These are phyloP conservation scores for Mycena floridula DNA, from an alignment of 768 basidiomycete genomes.

Conservation along the genomic window DNA sequence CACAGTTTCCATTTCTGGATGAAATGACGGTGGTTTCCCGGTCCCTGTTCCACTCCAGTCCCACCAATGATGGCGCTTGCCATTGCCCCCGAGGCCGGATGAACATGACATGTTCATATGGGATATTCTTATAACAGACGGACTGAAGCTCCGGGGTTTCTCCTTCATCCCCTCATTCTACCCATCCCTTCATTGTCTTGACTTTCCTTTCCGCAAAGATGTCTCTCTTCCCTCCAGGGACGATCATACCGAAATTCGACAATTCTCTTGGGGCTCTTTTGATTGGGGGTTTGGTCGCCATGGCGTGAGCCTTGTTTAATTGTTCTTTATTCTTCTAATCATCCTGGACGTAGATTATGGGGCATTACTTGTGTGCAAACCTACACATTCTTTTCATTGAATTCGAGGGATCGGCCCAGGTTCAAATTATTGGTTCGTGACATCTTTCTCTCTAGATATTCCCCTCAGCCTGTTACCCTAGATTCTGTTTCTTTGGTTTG, in stretches of 20 bases:
- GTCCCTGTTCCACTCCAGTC: too few relatives aligned
- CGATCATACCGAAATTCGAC: slow-evolving; percentile 29
- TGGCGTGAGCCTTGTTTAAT: slow-evolving; percentile 37
- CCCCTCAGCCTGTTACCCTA: slow-evolving; percentile 5
- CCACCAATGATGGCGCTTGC: too few relatives aligned
- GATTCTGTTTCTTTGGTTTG: slow-evolving; percentile 30
- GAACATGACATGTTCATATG: too few relatives aligned
- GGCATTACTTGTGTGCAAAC: slow-evolving; percentile 52
- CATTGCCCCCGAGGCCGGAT: too few relatives aligned
- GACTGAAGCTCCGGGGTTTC: too few relatives aligned
- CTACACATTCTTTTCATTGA: slow-evolving; percentile 40
- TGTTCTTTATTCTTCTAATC: slow-evolving; percentile 1
- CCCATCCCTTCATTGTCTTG: too few relatives aligned
- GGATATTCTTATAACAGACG: too few relatives aligned
- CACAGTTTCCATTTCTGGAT: too few relatives aligned
- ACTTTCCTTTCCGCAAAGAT: too few relatives aligned
- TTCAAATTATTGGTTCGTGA: slow-evolving; percentile 33
- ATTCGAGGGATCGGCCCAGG: slow-evolving; percentile 22
- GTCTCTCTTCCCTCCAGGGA: too few relatives aligned
- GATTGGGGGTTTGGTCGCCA: slow-evolving; percentile 45
- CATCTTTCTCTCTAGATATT: background rate
- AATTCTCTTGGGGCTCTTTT: slow-evolving; percentile 52
- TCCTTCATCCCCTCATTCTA: too few relatives aligned
- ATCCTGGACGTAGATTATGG: slow-evolving; percentile 38
- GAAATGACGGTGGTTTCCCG: too few relatives aligned